A percentile compares a stretch with the other conserved stretches of the same genome.
phyloP scores from a whole-genome alignment of 192 early-diverging fungal genomes.

The Backusella tarrabulga region DNA sequence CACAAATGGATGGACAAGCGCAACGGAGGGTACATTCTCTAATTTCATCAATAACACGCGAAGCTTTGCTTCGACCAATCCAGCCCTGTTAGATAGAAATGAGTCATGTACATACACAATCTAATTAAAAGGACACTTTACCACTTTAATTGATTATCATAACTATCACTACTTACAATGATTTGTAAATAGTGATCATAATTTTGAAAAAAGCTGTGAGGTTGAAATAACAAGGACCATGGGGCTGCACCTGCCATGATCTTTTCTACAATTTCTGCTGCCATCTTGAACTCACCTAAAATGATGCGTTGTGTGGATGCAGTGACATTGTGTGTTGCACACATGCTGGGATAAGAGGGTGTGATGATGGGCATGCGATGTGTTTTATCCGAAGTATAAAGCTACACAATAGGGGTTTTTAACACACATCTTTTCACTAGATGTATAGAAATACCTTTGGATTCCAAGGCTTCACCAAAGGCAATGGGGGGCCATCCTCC shows the following conservation, averaged over 20 bases:
- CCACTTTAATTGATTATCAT: conserved; percentile 13
- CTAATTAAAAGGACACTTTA: neutral
- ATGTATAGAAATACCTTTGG: conserved; percentile 17
- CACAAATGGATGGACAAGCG: conserved; percentile 73
- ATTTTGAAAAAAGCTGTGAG: conserved; percentile 22
- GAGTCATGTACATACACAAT: no score
- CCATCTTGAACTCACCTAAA: conserved; percentile 34
- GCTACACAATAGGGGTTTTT: neutral
- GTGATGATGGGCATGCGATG: conserved; percentile 75
- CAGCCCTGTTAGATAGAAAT: conserved; percentile 44
- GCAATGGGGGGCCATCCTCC: conserved; percentile 51
- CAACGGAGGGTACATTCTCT: conserved; percentile 56
- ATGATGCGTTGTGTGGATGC: conserved; percentile 54
- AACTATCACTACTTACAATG: conserved; percentile 17
- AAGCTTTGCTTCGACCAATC: conserved; percentile 76
- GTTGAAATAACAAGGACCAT: conserved; percentile 30
- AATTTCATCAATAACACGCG: conserved; percentile 66
- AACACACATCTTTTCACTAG: neutral
- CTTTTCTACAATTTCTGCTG: conserved; percentile 19
- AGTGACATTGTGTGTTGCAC: conserved; percentile 71
- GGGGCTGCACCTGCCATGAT: conserved; percentile 24
- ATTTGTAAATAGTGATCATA: conserved; percentile 35
- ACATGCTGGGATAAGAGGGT: conserved; percentile 71
- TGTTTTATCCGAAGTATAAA: conserved; percentile 35
- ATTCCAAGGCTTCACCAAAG: conserved; percentile 60